These are phyloP conservation scores for Lepiota venenata DNA, from an alignment of 768 basidiomycete species.

Conservation along the genomic window DNA sequence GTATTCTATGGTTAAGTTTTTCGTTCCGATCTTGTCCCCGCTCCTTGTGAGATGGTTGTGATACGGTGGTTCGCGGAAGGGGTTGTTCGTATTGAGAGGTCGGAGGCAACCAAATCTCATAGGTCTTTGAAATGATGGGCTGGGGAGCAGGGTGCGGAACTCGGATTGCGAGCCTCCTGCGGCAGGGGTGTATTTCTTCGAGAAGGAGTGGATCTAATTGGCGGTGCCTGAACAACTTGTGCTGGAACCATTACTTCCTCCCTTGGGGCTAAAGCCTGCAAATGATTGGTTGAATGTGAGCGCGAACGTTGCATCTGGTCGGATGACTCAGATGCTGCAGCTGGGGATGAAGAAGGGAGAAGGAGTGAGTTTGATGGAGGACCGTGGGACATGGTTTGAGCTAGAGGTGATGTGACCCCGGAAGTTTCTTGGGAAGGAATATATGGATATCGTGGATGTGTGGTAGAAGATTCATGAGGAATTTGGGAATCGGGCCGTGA, in stretches of 20 bases:
- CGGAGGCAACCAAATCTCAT: constrained; percentile 11
- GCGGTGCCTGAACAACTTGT: neutral
- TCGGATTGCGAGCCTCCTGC: neutral
- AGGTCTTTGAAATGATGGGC: constrained; percentile 1
- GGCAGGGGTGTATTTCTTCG: neutral
- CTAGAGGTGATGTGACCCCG: neutral
- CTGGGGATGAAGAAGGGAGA: neutral
- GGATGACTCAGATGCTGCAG: neutral
- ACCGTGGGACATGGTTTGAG: neutral
- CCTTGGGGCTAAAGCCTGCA: neutral
- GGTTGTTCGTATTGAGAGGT: neutral
- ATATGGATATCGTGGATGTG: constrained; percentile 2
- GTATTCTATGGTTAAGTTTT: neutral
- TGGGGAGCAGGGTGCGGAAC: constrained; percentile 3
- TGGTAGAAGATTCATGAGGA: neutral
- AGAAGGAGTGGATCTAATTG: constrained; percentile 4
- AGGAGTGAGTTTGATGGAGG: neutral
- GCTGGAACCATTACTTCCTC: neutral
- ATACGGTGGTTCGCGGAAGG: neutral
- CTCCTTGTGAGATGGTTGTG: constrained; percentile 11
- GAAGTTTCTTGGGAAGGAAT: neutral
- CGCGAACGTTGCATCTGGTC: constrained; percentile 1
- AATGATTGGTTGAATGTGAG: neutral
- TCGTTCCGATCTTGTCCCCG: constrained; percentile 14
- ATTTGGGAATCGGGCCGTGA: constrained; percentile 6